Conservation (phyloP, 805 yeast species). For the Wickerhamiella galacta region DNA sequence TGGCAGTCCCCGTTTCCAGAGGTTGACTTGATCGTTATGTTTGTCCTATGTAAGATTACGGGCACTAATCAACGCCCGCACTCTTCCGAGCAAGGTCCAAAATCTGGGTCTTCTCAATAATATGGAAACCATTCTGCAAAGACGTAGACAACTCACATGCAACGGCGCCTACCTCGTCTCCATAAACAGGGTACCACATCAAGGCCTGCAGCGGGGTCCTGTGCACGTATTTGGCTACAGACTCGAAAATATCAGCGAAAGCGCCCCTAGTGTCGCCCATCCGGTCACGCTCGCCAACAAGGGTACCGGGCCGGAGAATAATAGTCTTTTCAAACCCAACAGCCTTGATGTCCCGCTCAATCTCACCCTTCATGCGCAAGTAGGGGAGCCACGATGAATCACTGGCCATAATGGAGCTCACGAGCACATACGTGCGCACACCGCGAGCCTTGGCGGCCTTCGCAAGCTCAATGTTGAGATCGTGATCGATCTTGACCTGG, state of each 20-base stretch:
- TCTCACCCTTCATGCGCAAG: constrained; percentile 50
- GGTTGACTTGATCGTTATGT: too few relatives aligned
- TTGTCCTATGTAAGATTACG: too few relatives aligned
- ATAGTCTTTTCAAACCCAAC: constrained; percentile 56
- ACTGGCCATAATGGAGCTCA: constrained; percentile 52
- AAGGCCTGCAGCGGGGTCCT: constrained; percentile 18
- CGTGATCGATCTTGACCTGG: constrained; percentile 59
- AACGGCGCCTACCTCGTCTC: constrained; percentile 47
- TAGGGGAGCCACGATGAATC: constrained; percentile 43
- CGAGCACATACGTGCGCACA: constrained; percentile 46
- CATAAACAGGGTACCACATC: constrained; percentile 35
- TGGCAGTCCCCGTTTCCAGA: too few relatives aligned
- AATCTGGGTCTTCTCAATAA: constrained; percentile 10
- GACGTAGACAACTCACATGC: constrained; percentile 30
- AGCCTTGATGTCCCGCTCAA: constrained; percentile 49
- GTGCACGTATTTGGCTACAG: constrained; percentile 21
- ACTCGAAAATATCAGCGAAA: constrained; percentile 21
- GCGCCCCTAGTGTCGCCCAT: constrained; percentile 8
- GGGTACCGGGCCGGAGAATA: constrained; percentile 60
- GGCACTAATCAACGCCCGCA: background rate
- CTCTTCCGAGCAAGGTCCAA: constrained; percentile 6
- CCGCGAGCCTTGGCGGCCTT: constrained; percentile 59
- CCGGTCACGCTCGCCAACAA: constrained; percentile 51
- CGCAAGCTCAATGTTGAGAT: constrained; percentile 50
- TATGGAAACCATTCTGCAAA: constrained; percentile 14